phyloP scores from a whole-genome alignment of 2,329 filamentous ascomycete species.

The Rhytidhysteron rufulum region DNA sequence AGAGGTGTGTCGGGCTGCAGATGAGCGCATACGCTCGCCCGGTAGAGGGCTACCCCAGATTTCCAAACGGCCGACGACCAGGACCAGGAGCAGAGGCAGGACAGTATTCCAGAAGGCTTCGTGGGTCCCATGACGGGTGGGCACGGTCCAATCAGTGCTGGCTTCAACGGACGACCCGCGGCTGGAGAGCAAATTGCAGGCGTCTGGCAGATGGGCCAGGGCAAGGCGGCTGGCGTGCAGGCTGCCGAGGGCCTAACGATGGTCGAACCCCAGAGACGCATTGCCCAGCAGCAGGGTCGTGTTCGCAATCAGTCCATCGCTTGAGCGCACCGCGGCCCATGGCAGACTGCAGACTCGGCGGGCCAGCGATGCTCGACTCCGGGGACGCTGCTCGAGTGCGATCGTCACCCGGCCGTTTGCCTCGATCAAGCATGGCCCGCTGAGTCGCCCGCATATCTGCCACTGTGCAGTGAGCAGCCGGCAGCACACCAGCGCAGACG shows the following conservation, averaged over 20 bases:
- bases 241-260: background rate
- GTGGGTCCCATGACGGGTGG: background rate
- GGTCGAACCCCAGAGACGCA: too few relatives aligned
- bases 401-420: background rate
- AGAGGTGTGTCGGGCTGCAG: background rate
- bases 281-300: too few relatives aligned
- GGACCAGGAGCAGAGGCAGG: too few relatives aligned
- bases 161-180: background rate
- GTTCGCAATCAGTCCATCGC: background rate
- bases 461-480: background rate
- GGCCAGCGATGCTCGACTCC: background rate
- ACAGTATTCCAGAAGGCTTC: constrained; percentile 3
- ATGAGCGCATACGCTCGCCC: background rate
- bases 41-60: constrained; percentile 2
- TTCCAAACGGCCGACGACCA: background rate
- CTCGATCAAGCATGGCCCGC: too few relatives aligned
- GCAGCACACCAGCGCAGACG: background rate
- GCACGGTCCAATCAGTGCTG: constrained; percentile 1
- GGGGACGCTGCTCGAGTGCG: background rate
- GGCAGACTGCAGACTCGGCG: background rate
- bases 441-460: too few relatives aligned
- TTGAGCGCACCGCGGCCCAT: too few relatives aligned
- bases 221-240: background rate
- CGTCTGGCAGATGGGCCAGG: background rate
- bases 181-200: background rate